A percentile compares a stretch with the other conserved stretches of the same genome.
Evolutionary conservation across 495 filamentous ascomycete genomes (phyloP).

Genomic region (Neurospora tetraspora): DNA sequence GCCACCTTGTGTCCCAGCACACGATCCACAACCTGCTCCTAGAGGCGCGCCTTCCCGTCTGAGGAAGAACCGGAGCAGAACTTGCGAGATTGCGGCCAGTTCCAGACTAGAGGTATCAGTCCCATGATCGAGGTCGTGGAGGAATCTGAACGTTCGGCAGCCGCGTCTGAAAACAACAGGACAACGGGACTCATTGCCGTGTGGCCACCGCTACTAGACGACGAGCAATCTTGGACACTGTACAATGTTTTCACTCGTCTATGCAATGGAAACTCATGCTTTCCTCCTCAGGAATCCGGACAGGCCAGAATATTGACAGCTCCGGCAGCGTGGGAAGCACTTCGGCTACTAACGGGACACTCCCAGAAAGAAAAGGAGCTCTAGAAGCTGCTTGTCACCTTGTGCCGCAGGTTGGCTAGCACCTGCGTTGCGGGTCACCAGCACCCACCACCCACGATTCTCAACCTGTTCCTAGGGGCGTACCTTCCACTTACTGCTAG

Average conservation of each 20-base stretch:
- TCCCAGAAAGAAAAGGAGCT: neutral
- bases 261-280: neutral
- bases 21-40: too few species aligned
- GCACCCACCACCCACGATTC: neutral
- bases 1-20: too few species aligned
- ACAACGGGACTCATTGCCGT: neutral
- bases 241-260: neutral
- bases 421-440: neutral
- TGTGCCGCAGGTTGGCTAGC: neutral
- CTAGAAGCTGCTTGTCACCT: neutral
- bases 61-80: too few species aligned
- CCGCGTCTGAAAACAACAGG: too few species aligned
- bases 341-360: neutral
- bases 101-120: too few species aligned
- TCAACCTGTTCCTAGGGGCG: neutral
- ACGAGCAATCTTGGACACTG: neutral
- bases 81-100: too few species aligned
- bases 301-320: neutral
- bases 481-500: neutral
- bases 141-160: too few species aligned
- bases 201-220: neutral
- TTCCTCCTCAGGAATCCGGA: neutral
- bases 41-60: too few species aligned
- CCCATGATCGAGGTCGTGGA: too few species aligned
- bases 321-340: neutral